A percentile compares a stretch with the other conserved stretches of the same genome.
phyloP scores from a whole-genome alignment of 495 filamentous ascomycete genomes.

The Penicillium malachiteum region DNA sequence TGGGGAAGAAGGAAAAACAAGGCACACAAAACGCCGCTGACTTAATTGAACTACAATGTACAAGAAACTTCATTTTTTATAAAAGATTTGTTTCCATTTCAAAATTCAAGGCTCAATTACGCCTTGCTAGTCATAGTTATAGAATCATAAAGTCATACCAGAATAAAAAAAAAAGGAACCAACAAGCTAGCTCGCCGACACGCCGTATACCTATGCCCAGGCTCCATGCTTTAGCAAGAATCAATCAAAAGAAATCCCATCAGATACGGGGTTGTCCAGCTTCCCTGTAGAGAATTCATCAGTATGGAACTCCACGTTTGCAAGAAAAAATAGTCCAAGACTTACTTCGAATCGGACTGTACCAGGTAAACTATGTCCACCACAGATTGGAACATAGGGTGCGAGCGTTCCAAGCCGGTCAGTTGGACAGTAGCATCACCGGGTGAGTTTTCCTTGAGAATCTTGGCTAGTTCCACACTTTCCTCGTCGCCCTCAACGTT shows the following conservation, averaged over 20 bases:
- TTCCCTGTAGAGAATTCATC: constrained; percentile 17
- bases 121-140: constrained; percentile 11
- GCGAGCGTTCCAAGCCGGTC: constrained; percentile 67
- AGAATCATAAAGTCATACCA: constrained; percentile 20
- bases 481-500: constrained; percentile 87
- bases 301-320: constrained; percentile 3
- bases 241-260: constrained; percentile 3
- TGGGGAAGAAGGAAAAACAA: too few species aligned
- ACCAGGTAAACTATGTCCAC: constrained; percentile 75
- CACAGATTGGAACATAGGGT: constrained; percentile 71
- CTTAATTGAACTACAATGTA: too few species aligned
- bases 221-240: constrained; percentile 30
- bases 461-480: constrained; percentile 76
- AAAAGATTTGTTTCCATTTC: neutral
- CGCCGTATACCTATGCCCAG: constrained; percentile 32
- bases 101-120: neutral
- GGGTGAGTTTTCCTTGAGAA: constrained; percentile 64
- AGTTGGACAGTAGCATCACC: constrained; percentile 72
- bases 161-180: constrained; percentile 13
- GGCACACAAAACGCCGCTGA: too few species aligned
- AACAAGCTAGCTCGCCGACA: constrained; percentile 10
- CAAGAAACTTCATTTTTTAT: neutral
- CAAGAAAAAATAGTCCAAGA: neutral
- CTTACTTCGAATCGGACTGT: constrained; percentile 54
- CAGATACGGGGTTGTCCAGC: constrained; percentile 31